A percentile compares a stretch with the other conserved stretches of the same genome.
These are phyloP conservation scores for Xanthoconium stramineum DNA, from an alignment of 768 basidiomycete genomes.

Conservation along the genomic window DNA sequence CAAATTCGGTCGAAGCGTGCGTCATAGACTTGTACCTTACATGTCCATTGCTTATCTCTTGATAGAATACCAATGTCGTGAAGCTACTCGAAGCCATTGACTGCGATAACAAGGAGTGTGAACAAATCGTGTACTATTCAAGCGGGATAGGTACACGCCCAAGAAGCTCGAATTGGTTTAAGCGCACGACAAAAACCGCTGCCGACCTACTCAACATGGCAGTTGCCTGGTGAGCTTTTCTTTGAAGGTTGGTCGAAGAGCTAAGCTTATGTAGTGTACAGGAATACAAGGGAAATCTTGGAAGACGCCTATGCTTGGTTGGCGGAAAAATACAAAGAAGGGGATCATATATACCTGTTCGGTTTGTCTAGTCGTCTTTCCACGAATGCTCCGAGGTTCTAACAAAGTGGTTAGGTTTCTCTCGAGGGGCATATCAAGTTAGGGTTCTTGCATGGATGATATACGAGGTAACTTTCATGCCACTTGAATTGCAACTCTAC, in stretches of 20 bases:
- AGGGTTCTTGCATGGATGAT: slow-evolving; percentile 6
- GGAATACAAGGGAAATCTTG: slow-evolving; percentile 6
- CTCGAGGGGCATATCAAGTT: slow-evolving; percentile 6
- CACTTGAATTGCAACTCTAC: not conserved
- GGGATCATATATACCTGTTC: slow-evolving; percentile 9
- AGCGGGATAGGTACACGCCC: slow-evolving; percentile 6
- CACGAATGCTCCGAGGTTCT: not conserved
- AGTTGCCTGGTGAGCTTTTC: slow-evolving; percentile 1
- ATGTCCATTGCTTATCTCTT: not conserved
- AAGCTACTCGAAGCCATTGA: not conserved
- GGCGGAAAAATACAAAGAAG: slow-evolving; percentile 5
- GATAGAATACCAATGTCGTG: too few relatives aligned
- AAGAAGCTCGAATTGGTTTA: not conserved
- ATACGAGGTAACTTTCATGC: not conserved
- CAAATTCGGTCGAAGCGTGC: slow-evolving; percentile 5
- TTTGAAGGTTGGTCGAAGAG: not conserved
- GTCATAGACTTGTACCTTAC: not conserved
- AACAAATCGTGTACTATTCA: slow-evolving; percentile 5
- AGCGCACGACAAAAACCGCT: not conserved
- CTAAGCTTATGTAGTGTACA: not conserved
- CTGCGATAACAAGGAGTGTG: not conserved
- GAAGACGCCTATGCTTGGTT: slow-evolving; percentile 4
- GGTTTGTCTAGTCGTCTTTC: not conserved
- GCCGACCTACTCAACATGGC: slow-evolving; percentile 5
- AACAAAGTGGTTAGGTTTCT: not conserved